phyloP scores from a whole-genome alignment of 164 flowering plant genomes.

The Kalanchoe fedtschenkoi region DNA sequence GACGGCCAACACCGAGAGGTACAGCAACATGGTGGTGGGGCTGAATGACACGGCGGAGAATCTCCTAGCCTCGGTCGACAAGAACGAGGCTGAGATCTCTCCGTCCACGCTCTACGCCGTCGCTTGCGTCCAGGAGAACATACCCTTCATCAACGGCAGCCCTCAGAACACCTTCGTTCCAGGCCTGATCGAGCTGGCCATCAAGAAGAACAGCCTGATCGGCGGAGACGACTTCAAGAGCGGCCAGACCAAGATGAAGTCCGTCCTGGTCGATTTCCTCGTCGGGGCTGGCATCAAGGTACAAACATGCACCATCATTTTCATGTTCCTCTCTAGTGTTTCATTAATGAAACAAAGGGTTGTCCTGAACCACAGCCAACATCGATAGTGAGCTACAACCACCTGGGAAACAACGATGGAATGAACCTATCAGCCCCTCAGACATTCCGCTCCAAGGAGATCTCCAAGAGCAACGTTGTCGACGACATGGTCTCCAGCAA shows the following conservation, averaged over 20 bases:
- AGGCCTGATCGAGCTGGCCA: slow-evolving; percentile 90
- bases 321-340: neutral
- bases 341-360: neutral
- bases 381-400: slow-evolving; percentile 96
- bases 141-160: slow-evolving; percentile 92
- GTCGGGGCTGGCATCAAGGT: slow-evolving; percentile 98
- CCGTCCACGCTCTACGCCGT: slow-evolving; percentile 85
- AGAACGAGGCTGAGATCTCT: slow-evolving; percentile 78
- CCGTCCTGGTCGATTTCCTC: no score
- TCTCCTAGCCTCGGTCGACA: slow-evolving; percentile 68
- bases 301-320: no score
- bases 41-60: slow-evolving; percentile 82
- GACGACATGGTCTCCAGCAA: slow-evolving; percentile 98
- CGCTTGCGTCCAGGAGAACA: slow-evolving; percentile 70
- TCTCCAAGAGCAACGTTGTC: slow-evolving; percentile 95
- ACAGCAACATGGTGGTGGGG: slow-evolving; percentile 81
- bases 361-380: slow-evolving; percentile 63
- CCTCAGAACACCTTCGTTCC: slow-evolving; percentile 98
- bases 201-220: slow-evolving; percentile 60
- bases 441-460: slow-evolving; percentile 94
- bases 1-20: slow-evolving; percentile 98
- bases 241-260: no score
- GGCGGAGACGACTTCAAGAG: no score
- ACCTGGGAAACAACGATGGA: slow-evolving; percentile 94
- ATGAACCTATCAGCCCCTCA: slow-evolving; percentile 98